Base-by-base conservation (phyloP, 352 stramenopile species). In the Phytopythium vexans region DNA sequence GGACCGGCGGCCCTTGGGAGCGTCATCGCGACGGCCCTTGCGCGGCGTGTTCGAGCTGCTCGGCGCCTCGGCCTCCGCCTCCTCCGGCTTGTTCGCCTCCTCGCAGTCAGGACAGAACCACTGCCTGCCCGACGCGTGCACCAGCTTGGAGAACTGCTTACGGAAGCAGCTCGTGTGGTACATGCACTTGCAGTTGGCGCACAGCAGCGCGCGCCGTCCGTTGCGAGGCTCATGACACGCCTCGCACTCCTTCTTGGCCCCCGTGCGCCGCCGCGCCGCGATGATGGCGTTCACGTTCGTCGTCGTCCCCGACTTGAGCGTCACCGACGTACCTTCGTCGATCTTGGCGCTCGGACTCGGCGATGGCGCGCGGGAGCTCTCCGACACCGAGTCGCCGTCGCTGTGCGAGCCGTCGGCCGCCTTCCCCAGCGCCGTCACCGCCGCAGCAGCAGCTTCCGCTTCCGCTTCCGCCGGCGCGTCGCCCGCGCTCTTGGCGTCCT, bases 41-140 rank as follows among this genome's bases (percentile, higher is more conserved):
- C 67, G 64, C 41, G 66, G 69, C 6, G 72, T 77, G 27, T 39
- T 70, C 6, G 56, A 21, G n/a, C 39, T 36, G 11, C n/a, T 12
- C 15, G 15, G 14, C 4, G 14, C 41, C 12, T 21, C 43, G 7
- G 43, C 35, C 1, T 56, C 55, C 16, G 54, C 45, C 41, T 73
- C 75, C 27, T 92, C 81, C 11, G 62, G 65, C 44, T 66, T 70
- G 33, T 52, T 62, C 14, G 50, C 53, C 1, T 78, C 69, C 49
- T 94, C 84, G 47, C 84, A 94, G 35, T 94, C 84, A 0, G 77
- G 80, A 54, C 84, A 94, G 58, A 77, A 79, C 84, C 84, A 94
- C 50, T 92, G 82, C 35, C 88, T 86, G 50, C 71, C 72, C 15
- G 62, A 66, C 42, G 72, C 64, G 33, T 75, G 74, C 47, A 84